Conservation (phyloP, 2,329 filamentous ascomycete genomes). For the Thielaviopsis euricoi region DNA sequence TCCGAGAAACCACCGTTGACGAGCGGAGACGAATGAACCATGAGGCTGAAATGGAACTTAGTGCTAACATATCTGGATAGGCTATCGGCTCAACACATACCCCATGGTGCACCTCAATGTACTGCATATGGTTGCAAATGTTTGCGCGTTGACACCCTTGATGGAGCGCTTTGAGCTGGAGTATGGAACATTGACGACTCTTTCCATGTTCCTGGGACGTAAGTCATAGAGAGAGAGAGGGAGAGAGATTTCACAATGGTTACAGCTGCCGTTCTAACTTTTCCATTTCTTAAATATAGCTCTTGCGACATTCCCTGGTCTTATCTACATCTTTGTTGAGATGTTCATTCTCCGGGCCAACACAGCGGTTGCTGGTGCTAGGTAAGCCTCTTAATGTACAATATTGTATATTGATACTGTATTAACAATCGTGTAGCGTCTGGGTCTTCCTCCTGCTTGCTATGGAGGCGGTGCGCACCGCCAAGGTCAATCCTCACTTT, state of each 20-base stretch:
- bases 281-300: conserved; percentile 27
- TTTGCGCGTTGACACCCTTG: conserved; percentile 67
- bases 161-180: conserved; percentile 88
- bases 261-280: neutral
- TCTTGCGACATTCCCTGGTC: conserved; percentile 64
- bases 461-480: conserved; percentile 74
- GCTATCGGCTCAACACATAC: conserved; percentile 86
- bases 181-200: conserved; percentile 75
- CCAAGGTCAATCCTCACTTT: conserved; percentile 64
- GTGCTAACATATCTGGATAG: conserved; percentile 26
- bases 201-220: conserved; percentile 84
- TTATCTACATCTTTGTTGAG: conserved; percentile 67
- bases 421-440: conserved; percentile 36
- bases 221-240: conserved; percentile 23
- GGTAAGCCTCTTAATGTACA: conserved; percentile 34
- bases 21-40: neutral
- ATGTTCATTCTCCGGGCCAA: conserved; percentile 54
- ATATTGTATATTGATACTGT: neutral
- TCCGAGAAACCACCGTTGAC: neutral
- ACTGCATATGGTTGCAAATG: conserved; percentile 66
- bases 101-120: conserved; percentile 71
- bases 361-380: conserved; percentile 63
- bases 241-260: too few species aligned
- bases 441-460: conserved; percentile 85
- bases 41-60: neutral